Conservation (phyloP, 2,329 filamentous ascomycete species). For the Trichoderma sp. region DNA sequence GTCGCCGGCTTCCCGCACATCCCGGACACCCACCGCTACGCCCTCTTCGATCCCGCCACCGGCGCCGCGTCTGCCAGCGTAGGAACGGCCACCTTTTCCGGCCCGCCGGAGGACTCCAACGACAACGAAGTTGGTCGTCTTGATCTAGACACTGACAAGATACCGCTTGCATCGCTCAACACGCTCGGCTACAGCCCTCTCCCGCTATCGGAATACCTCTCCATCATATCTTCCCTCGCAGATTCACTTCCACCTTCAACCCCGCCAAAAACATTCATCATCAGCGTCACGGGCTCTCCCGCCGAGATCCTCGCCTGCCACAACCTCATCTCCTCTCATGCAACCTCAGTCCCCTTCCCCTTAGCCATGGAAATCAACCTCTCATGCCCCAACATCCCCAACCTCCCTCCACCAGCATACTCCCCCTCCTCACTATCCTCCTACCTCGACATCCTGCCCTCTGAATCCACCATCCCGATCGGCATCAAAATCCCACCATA, state of each 20-base stretch:
- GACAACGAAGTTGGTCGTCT: neutral
- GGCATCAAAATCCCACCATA: conserved; percentile 78
- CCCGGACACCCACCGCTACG: conserved; percentile 60
- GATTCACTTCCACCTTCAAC: neutral
- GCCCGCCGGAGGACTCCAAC: neutral
- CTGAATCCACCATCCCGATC: conserved; percentile 38
- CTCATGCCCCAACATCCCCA: conserved; percentile 72
- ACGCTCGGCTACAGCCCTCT: conserved; percentile 72
- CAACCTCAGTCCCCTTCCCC: conserved; percentile 42
- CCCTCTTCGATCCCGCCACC: conserved; percentile 56
- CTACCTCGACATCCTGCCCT: conserved; percentile 54
- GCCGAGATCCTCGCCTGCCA: conserved; percentile 59
- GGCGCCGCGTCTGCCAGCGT: conserved; percentile 15
- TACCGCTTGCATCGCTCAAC: conserved; percentile 55
- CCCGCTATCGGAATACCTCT: conserved; percentile 57
- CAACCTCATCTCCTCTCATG: conserved; percentile 42
- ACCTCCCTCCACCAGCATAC: conserved; percentile 70
- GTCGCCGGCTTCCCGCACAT: conserved; percentile 61
- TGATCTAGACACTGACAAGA: conserved; percentile 1
- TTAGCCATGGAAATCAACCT: conserved; percentile 76
- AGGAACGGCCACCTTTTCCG: neutral
- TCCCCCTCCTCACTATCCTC: conserved; percentile 46
- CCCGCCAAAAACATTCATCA: conserved; percentile 55
- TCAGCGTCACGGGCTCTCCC: conserved; percentile 67
- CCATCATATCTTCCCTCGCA: conserved; percentile 40